Evolutionary conservation across 768 basidiomycete species (phyloP).

Genomic region (Rhodotorula sphaerocarpa): DNA sequence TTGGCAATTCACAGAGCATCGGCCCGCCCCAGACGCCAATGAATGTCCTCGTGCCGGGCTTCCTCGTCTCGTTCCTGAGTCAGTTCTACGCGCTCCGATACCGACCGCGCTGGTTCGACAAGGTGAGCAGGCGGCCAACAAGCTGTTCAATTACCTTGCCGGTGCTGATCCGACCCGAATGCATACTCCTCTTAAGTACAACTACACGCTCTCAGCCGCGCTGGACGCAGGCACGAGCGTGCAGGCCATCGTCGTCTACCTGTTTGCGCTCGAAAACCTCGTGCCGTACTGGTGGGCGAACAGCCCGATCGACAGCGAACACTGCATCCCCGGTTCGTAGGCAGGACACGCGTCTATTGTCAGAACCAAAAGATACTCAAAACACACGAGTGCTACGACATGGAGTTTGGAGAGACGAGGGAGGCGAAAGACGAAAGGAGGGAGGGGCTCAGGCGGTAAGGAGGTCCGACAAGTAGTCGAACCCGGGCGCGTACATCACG

Average conservation of each 20-base stretch:
- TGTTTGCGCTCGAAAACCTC: constrained; percentile 12
- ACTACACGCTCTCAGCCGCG: constrained; percentile 34
- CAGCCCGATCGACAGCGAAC: constrained; percentile 25
- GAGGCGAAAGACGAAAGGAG: neutral
- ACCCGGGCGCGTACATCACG: neutral
- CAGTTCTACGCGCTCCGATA: constrained; percentile 37
- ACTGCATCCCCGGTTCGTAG: constrained; percentile 23
- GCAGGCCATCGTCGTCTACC: constrained; percentile 36
- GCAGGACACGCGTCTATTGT: neutral
- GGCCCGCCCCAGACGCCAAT: constrained; percentile 38
- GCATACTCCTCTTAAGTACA: too few relatives aligned
- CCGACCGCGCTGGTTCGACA: constrained; percentile 36
- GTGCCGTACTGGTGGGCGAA: constrained; percentile 33
- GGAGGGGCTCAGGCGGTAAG: neutral
- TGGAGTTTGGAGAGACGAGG: too few relatives aligned
- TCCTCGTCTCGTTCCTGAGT: constrained; percentile 31
- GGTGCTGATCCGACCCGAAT: too few relatives aligned
- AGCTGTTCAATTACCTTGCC: too few relatives aligned
- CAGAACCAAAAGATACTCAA: neutral
- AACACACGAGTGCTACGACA: too few relatives aligned
- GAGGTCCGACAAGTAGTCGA: too few relatives aligned
- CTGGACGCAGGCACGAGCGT: constrained; percentile 39
- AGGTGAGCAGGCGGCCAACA: constrained; percentile 7
- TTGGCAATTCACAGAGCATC: constrained; percentile 13
- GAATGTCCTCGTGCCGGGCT: constrained; percentile 38